Evolutionary conservation across 306 rosid species (phyloP).

Genomic region (Casuarina cunninghamiana): DNA sequence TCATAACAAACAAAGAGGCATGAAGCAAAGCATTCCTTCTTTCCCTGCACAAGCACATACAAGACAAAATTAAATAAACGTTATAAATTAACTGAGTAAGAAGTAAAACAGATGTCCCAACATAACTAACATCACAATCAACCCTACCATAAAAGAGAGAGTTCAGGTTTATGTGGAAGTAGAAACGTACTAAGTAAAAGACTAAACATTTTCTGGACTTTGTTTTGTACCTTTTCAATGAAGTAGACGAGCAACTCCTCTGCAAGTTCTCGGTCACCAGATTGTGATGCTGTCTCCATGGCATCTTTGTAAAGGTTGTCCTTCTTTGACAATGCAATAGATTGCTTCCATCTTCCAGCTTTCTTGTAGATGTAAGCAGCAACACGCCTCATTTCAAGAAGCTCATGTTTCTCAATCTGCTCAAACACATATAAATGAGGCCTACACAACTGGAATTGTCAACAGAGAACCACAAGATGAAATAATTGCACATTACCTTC

Average conservation of each 20-base stretch:
- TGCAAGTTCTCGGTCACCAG: constrained; percentile 98
- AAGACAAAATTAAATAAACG: constrained; percentile 18
- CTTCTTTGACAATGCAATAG: constrained; percentile 96
- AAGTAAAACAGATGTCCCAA: background rate
- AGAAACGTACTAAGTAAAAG: background rate
- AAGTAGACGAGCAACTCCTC: constrained; percentile 95
- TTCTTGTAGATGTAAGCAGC: constrained; percentile 98
- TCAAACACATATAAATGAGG: constrained; percentile 30
- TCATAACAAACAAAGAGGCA: constrained; percentile 98
- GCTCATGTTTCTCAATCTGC: constrained; percentile 97
- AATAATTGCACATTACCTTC: constrained; percentile 56
- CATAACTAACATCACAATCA: background rate
- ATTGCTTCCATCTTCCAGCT: constrained; percentile 99
- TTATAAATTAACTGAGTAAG: background rate
- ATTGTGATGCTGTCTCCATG: constrained; percentile 99
- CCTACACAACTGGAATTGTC: constrained; percentile 17
- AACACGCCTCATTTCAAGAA: constrained; percentile 99
- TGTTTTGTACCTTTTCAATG: constrained; percentile 75
- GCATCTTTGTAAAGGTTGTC: constrained; percentile 99
- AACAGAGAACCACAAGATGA: constrained; percentile 13
- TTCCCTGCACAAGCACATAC: constrained; percentile 64
- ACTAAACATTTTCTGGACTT: background rate
- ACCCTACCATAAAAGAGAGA: background rate
- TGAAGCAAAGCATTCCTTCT: constrained; percentile 98
- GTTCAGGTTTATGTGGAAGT: background rate